Evolutionary conservation across 2,329 filamentous ascomycete species (phyloP), one percentile per base, ranked within the genome.

Genomic region (Xylariaceae sp.): DNA sequence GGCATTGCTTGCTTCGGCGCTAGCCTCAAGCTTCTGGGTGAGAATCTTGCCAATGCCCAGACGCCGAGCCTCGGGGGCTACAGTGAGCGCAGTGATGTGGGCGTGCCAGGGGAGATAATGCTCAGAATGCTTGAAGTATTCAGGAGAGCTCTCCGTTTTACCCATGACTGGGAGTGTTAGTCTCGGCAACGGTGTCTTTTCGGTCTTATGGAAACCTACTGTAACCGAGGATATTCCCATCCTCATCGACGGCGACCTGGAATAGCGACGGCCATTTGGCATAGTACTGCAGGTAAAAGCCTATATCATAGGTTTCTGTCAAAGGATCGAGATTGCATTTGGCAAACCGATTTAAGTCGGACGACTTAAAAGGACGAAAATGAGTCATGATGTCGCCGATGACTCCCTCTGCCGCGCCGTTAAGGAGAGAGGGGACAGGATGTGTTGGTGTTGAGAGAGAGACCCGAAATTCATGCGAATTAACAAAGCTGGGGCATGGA

Each of bases 61-160:
- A 49, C 94, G 85, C 34, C 94, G 87, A 53, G 91, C 91, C 58
- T 88, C 85, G 0, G 94, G 94, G 0, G 93, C 88, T 17, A 99
- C 90, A 0, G 94, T 97, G 55, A 99, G 81, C 42, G 93, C 94
- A 3, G 94, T 99, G 72, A 99, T 96, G 76, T 99, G 94, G 17
- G 92, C 93, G 77, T 99, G 94, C 90, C 92, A 97, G n/a, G 93
- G 93, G n/a, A 96, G 88, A 77, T 95, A 96, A 77, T 97, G 92
- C 69, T 88, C 82, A 53, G 90, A 94, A 69, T 86, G 86, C 61
- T 85, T 82, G 73, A 89, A 84, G 56, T 86, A 85, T 50, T 89
- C 80, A 13, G 89, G 88, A 57, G 91, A 95, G 64, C 91, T 87
- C 78, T 97, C 93, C 62, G 96, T 84, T 78, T 99, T 99, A 72